Base-by-base conservation (phyloP, 2,329 filamentous ascomycete genomes). In the Hypomyces perniciosus region DNA sequence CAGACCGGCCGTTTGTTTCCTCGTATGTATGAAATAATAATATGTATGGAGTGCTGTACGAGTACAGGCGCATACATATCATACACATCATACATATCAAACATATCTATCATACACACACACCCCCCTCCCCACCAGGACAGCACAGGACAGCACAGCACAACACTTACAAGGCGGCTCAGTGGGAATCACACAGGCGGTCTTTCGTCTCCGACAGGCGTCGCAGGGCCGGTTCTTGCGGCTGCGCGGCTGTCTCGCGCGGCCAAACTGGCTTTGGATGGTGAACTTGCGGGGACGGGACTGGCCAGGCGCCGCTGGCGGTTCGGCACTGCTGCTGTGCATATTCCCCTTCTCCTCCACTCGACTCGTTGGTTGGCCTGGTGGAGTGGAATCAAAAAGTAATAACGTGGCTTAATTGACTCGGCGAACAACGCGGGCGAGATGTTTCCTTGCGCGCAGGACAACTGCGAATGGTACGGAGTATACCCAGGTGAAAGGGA, bases 331-430 rank as follows among this genome's bases (percentile, higher is more conserved):
- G 50, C 39, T 48, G 45, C 12, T 38, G 35, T 38, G 35, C 35
- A 38, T 38, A 38, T 12, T 38, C 9, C 20, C 35, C 35, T 38
- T 38, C 35, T 38, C 35, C 35, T 38, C 35, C 33, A 35, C 33
- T 35, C 20, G 20, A 35, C 33, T 35, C 20, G 20, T 20, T 99
- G 12, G 83, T 93, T 48, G 79, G 86, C 53, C 78, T 84, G 59
- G 82, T 78, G 54, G 72, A 72, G 13, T 68, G 72, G 52, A 74
- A 84, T 10, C 34, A 8, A 37, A 37, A 37, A 59, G 20, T 20
- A 20, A 20, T 20, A 20, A 20, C 20, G 20, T 20, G 20, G 20
- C 20, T 20, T 20, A 20, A 20, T 20, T 20, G 20, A 20, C 20
- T 20, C 20, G 20, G 20, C 20, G 20, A 20, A 20, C 20, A 20